These are phyloP conservation scores for Echinochloa phyllopogon DNA, from an alignment of 176 grass and related monocot species.

Conservation along the genomic window DNA sequence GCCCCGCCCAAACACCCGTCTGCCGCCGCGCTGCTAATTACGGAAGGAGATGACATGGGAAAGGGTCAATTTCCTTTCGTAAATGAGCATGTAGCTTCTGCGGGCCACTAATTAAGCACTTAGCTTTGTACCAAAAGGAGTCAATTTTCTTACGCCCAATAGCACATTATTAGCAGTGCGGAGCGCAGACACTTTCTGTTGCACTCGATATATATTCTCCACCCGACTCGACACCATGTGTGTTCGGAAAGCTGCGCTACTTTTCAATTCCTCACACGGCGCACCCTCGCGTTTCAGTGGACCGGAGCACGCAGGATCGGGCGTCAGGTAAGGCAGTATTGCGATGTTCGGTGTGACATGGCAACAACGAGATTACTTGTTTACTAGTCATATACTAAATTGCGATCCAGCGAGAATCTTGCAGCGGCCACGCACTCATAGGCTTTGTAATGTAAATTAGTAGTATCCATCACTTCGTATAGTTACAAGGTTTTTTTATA, in stretches of 20 bases:
- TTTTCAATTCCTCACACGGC: neutral
- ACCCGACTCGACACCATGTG: neutral
- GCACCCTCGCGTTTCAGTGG: neutral
- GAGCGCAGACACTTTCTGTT: neutral
- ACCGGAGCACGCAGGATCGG: constrained; percentile 2
- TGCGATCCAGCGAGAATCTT: constrained; percentile 13
- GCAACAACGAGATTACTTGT: neutral
- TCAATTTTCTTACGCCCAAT: neutral
- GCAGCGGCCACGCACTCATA: neutral
- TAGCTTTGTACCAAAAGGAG: neutral
- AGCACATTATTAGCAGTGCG: neutral
- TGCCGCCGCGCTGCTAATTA: no score
- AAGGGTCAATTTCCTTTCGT: no score
- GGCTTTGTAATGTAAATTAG: no score
- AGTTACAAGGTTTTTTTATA: neutral
- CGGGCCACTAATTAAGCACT: neutral
- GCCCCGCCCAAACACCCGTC: no score
- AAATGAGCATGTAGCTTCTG: neutral
- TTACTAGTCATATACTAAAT: neutral
- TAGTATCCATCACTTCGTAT: no score
- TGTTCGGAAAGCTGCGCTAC: neutral
- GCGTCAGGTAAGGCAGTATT: neutral
- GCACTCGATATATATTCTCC: neutral
- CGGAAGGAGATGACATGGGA: no score
- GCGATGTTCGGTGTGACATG: neutral